phyloP scores from a whole-genome alignment of 202 grass and related monocot species.

The Setaria italica region DNA sequence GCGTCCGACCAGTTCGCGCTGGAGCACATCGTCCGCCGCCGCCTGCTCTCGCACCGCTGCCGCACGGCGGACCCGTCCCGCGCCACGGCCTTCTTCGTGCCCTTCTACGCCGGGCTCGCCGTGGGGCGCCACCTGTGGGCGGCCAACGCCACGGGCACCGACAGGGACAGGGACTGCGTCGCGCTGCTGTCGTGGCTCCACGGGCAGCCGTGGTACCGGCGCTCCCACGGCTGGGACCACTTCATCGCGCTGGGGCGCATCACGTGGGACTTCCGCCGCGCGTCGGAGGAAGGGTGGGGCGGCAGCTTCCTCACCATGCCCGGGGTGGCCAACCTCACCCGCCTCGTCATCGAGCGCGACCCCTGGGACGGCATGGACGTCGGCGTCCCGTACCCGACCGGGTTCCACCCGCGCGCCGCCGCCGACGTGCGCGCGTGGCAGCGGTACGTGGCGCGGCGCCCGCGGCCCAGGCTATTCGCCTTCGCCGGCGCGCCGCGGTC shows the following conservation, averaged over 20 bases:
- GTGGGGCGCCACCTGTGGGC: conserved; percentile 79
- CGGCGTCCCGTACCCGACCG: conserved; percentile 86
- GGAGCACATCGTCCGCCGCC: conserved; percentile 81
- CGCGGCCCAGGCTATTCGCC: conserved; percentile 66
- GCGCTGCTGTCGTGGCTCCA: conserved; percentile 71
- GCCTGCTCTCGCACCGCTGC: conserved; percentile 75
- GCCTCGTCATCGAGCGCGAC: conserved; percentile 86
- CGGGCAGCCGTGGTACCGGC: conserved; percentile 57
- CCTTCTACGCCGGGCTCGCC: conserved; percentile 85
- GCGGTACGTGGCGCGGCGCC: conserved; percentile 48
- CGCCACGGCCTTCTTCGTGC: conserved; percentile 80
- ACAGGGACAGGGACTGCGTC: conserved; percentile 74
- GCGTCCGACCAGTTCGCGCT: conserved; percentile 85
- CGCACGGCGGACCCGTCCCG: conserved; percentile 57
- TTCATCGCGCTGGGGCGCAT: conserved; percentile 88
- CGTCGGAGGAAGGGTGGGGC: conserved; percentile 61
- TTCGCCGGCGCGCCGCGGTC: conserved; percentile 79
- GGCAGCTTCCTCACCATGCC: conserved; percentile 87
- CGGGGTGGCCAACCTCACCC: conserved; percentile 74
- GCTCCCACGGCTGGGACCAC: conserved; percentile 75
- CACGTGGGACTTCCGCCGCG: conserved; percentile 92
- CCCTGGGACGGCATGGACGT: conserved; percentile 89
- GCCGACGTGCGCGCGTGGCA: conserved; percentile 72
- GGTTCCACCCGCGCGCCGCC: conserved; percentile 78
- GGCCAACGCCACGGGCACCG: conserved; percentile 50